phyloP scores from a whole-genome alignment of 495 filamentous ascomycete genomes.

The Penicillium pulvis region DNA sequence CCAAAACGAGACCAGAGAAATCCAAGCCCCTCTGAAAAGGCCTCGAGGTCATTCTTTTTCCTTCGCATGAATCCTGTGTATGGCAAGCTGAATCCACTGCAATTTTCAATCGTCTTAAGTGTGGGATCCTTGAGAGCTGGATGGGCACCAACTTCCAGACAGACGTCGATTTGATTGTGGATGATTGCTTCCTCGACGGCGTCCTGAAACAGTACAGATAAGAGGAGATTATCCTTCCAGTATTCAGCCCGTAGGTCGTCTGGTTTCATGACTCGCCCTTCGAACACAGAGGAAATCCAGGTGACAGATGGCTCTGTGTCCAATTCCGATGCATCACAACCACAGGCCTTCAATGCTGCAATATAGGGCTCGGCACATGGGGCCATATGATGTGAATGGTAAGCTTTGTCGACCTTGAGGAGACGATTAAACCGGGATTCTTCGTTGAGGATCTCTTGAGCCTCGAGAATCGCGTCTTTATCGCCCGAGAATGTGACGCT shows the following conservation, averaged over 20 bases:
- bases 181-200: conserved; percentile 4
- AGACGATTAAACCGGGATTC: conserved; percentile 30
- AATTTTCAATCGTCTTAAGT: conserved; percentile 26
- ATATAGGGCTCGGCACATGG: conserved; percentile 42
- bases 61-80: conserved; percentile 44
- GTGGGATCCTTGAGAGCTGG: conserved; percentile 45
- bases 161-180: conserved; percentile 21
- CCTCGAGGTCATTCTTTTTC: conserved; percentile 32
- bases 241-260: conserved; percentile 2
- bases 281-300: conserved; percentile 19
- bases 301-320: not conserved
- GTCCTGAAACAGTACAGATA: conserved; percentile 4
- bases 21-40: conserved; percentile 47
- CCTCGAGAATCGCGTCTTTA: conserved; percentile 28
- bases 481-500: conserved; percentile 41
- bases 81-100: conserved; percentile 17
- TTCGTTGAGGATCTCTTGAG: conserved; percentile 15
- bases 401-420: conserved; percentile 45
- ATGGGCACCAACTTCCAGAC: conserved; percentile 54
- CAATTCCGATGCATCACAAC: conserved; percentile 1
- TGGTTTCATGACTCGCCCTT: not conserved
- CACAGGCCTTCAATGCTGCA: conserved; percentile 20
- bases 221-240: conserved; percentile 17
- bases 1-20: conserved; percentile 42
- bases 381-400: conserved; percentile 37